Evolutionary conservation across 1,139 yeast genomes (phyloP), one percentile per base, ranked within the genome.

Genomic region (Suhomyces ambrosiae): DNA sequence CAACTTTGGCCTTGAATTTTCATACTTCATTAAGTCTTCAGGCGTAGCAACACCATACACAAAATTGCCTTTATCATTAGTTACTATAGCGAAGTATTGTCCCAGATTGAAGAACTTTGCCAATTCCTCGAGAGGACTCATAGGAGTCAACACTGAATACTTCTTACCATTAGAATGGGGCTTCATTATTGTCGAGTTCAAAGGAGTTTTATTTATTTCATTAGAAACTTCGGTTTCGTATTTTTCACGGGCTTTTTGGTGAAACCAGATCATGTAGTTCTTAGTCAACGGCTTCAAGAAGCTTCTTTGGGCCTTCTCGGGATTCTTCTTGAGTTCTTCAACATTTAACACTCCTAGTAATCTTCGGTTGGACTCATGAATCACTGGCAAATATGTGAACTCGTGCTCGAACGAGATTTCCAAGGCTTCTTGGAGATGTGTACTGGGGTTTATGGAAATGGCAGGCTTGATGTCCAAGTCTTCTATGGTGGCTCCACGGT

Each of bases 31-130:
- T 48, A 80, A 61, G 54, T 80, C 86, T 41, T 78, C 81, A n/a
- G 79, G 79, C 0, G 82, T 78, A 22, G 80, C 83, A 6, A 80
- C 85, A 4, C 84, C 86, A 42, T 79, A 69, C 9, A 80, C 84
- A 53, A 79, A 73, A 41, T 70, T 65, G 7, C 80, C 76, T 32
- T 69, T 68, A 21, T 61, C 73, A 46, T 79, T 80, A 24, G 85
- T 79, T 32, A 80, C 55, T 16, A 79, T 78, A 4, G 85, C 84
- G 55, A 79, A 79, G 48, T 71, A 77, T 45, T 71, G 68, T 6
- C 80, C 81, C 15, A 60, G 43, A 39, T 64, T 70, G 56, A 80
- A 79, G 50, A 79, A 79, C 26, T 47, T 52, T 22, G 80, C 80
- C 49, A 80, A 69, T 3, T 70, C 66, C 49, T 79, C 85, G 47